Evolutionary conservation across 106 monocot species (phyloP), one percentile per base, ranked within the genome.

Genomic region (Posidonia australis): DNA sequence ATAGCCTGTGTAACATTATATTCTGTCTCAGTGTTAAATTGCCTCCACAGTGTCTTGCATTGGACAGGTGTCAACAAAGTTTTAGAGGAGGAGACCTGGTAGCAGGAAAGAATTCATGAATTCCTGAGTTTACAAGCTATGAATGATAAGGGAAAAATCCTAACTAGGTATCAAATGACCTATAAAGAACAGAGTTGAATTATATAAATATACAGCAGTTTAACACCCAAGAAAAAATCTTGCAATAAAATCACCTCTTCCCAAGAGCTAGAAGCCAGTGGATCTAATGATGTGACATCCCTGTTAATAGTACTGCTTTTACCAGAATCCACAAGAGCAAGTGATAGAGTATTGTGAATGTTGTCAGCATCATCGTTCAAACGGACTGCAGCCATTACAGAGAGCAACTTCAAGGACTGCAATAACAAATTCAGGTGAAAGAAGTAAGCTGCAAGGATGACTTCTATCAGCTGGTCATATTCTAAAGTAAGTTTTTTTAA

Each of bases 361-460:
- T 82, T 80, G 46, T 94, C 94, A 46, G 41, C 70, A 3, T 75
- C 76, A 27, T 84, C 86, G 29, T 94, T 86, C 76, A 89, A 74
- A 28, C 89, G 86, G 60, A 90, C 69, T 71, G 78, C 84, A 68
- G 86, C 80, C 86, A 89, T 74, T 12, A 85, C 83, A 66, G 89
- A 86, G 20, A 94, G 76, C 74, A 94, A 76, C 74, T 90, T 94
- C 79, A 94, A 62, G 31, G 94, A 94, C 89, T 94, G 82, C 43
- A n/a, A 76, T 20, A 64, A 57, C 0, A 25, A 46, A 27, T 12
- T 63, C 36, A 63, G 44, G 22, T 23, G 10, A 43, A 29, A 21
- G n/a, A 36, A 58, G 11, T 14, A 13, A 14, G 29, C n/a, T n/a
- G n/a, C 36, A 36, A 36, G 36, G 36, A 4, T 36, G 36, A 36